These are phyloP conservation scores for Galeopsis tetrahit DNA, from an alignment of 257 asterid genomes.

Conservation along the genomic window DNA sequence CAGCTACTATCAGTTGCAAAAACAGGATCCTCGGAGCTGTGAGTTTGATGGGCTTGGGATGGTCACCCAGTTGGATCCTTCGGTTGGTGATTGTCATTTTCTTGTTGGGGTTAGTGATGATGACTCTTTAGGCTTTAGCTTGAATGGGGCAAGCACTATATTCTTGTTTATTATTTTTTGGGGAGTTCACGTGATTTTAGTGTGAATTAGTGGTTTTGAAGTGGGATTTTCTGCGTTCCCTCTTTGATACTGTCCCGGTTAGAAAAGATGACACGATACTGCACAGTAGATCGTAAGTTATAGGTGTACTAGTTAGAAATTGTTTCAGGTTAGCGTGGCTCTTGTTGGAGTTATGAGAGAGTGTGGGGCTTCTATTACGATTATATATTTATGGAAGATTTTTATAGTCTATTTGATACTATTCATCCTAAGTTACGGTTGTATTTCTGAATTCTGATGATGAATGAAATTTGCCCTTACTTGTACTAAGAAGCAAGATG, in stretches of 20 bases:
- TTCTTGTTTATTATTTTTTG: slow-evolving; percentile 41
- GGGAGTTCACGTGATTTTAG: slow-evolving; percentile 38
- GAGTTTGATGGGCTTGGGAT: slow-evolving; percentile 96
- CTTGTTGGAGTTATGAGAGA: slow-evolving; percentile 21
- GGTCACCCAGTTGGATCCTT: slow-evolving; percentile 91
- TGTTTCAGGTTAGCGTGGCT: slow-evolving; percentile 27
- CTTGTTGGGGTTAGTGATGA: slow-evolving; percentile 74
- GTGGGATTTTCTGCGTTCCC: slow-evolving; percentile 46
- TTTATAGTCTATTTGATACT: slow-evolving; percentile 8
- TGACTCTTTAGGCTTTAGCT: slow-evolving; percentile 45
- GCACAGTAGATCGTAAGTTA: slow-evolving; percentile 44
- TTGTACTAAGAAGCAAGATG: background rate
- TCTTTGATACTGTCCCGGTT: slow-evolving; percentile 31
- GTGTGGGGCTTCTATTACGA: slow-evolving; percentile 27
- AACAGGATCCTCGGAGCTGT: slow-evolving; percentile 76
- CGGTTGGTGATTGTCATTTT: slow-evolving; percentile 78
- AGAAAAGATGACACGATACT: slow-evolving; percentile 38
- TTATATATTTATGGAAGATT: slow-evolving; percentile 34
- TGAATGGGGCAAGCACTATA: slow-evolving; percentile 28
- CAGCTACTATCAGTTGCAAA: slow-evolving; percentile 78
- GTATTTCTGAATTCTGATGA: background rate
- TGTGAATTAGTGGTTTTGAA: slow-evolving; percentile 41
- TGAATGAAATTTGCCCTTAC: background rate
- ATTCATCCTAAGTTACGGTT: background rate
- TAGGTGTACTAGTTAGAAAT: slow-evolving; percentile 37